phyloP scores from a whole-genome alignment of 345 rosid genomes.

The Linum usitatissimum region DNA sequence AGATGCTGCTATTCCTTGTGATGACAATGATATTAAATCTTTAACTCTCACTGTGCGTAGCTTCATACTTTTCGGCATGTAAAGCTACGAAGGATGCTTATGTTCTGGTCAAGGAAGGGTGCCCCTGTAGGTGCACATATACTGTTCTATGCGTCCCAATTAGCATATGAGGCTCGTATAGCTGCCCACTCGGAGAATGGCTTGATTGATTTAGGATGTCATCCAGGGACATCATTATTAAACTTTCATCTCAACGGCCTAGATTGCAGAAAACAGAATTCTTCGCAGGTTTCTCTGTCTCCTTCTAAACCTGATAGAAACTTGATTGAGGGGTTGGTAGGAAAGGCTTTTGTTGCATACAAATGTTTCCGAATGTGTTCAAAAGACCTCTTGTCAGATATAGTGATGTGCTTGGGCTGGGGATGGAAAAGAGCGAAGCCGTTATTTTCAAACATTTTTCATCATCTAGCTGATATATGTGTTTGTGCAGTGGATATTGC shows the following conservation, averaged over 20 bases:
- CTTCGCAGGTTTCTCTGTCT: constrained; percentile 10
- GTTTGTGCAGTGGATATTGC: constrained; percentile 20
- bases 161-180: constrained; percentile 33
- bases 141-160: constrained; percentile 30
- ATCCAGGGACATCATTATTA: constrained; percentile 21
- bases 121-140: constrained; percentile 35
- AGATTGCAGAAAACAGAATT: constrained; percentile 14
- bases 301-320: constrained; percentile 19
- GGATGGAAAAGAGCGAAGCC: constrained; percentile 18
- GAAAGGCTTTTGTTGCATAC: constrained; percentile 34
- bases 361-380: constrained; percentile 25
- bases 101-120: constrained; percentile 31
- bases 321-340: constrained; percentile 23
- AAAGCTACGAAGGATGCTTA: constrained; percentile 27
- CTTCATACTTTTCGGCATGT: constrained; percentile 27
- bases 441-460: constrained; percentile 22
- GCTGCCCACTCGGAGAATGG: constrained; percentile 17
- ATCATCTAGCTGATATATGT: constrained; percentile 34
- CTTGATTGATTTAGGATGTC: constrained; percentile 13
- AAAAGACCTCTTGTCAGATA: constrained; percentile 18
- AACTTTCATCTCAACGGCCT: constrained; percentile 29
- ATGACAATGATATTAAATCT: constrained; percentile 27
- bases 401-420: constrained; percentile 28
- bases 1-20: constrained; percentile 9
- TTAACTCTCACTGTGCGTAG: constrained; percentile 25